These are phyloP conservation scores for Psilocybe subaeruginosa DNA, from an alignment of 768 basidiomycete species.

Conservation along the genomic window DNA sequence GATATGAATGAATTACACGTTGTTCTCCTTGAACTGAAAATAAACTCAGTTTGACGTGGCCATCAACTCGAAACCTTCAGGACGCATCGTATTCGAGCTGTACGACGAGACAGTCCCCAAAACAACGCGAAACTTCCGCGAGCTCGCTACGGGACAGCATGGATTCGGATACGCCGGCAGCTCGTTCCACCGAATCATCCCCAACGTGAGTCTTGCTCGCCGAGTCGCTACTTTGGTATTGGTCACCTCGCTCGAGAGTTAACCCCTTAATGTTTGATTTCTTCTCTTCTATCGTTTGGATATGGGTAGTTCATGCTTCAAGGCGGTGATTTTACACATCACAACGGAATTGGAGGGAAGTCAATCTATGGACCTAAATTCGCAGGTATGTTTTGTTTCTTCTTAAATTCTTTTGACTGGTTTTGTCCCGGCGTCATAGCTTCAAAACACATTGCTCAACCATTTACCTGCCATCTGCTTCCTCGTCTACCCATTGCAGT, in stretches of 20 bases:
- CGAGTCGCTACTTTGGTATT: too few relatives aligned
- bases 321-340: conserved; percentile 82
- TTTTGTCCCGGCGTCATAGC: not conserved
- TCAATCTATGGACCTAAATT: conserved; percentile 88
- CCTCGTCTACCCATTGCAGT: not conserved
- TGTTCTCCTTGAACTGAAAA: not conserved
- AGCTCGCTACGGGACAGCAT: conserved; percentile 68
- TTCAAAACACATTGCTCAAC: not conserved
- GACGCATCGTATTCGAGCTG: conserved; percentile 82
- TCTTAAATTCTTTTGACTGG: not conserved
- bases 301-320: conserved; percentile 74
- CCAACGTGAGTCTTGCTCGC: conserved; percentile 43
- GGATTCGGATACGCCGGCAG: conserved; percentile 76
- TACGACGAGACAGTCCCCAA: conserved; percentile 83
- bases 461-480: not conserved
- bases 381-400: conserved; percentile 45
- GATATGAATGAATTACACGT: too few relatives aligned
- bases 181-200: conserved; percentile 75
- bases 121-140: conserved; percentile 82
- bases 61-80: conserved; percentile 61
- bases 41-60: conserved; percentile 59
- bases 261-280: too few relatives aligned
- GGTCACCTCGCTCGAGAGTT: too few relatives aligned
- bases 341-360: conserved; percentile 81
- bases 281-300: not conserved